A percentile compares a stretch with the other conserved stretches of the same genome.
Evolutionary conservation across 1,284 basidiomycete genomes (phyloP).

Genomic region (Ustilago lituana): DNA sequence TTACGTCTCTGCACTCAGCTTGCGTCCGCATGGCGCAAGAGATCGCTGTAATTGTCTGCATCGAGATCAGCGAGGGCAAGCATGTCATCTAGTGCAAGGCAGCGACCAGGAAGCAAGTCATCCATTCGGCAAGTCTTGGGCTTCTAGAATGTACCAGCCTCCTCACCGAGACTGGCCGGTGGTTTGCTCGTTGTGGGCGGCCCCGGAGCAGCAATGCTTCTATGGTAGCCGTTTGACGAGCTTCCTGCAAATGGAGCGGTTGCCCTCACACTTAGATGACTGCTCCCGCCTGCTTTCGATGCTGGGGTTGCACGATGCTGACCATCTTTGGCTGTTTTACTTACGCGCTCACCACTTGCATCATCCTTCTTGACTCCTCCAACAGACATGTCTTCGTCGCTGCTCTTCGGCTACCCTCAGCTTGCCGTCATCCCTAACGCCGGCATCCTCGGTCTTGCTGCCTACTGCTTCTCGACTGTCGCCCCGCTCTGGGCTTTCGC

Average conservation of each 20-base stretch:
- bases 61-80: not conserved
- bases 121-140: too few relatives aligned
- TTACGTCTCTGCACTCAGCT: not conserved
- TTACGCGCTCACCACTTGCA: slow-evolving; percentile 6
- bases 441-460: slow-evolving; percentile 61
- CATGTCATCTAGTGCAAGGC: slow-evolving; percentile 2
- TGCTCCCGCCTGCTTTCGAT: slow-evolving; percentile 3
- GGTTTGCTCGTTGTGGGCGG: too few relatives aligned
- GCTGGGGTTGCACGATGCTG: slow-evolving; percentile 15
- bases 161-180: too few relatives aligned
- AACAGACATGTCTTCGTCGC: slow-evolving; percentile 66
- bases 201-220: too few relatives aligned
- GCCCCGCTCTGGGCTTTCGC: slow-evolving; percentile 65
- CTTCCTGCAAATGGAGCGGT: too few relatives aligned
- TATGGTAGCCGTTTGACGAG: too few relatives aligned
- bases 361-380: not conserved
- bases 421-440: slow-evolving; percentile 65
- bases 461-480: slow-evolving; percentile 64
- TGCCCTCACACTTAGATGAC: too few relatives aligned
- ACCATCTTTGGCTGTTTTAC: slow-evolving; percentile 21
- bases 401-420: slow-evolving; percentile 66
- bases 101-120: too few relatives aligned
- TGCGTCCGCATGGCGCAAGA: not conserved
- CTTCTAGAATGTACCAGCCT: too few relatives aligned
- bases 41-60: not conserved